Percentiles rank a stretch among this genome's conserved stretches.
Conservation (phyloP, 768 basidiomycete species). For the Suillus subaureus region DNA sequence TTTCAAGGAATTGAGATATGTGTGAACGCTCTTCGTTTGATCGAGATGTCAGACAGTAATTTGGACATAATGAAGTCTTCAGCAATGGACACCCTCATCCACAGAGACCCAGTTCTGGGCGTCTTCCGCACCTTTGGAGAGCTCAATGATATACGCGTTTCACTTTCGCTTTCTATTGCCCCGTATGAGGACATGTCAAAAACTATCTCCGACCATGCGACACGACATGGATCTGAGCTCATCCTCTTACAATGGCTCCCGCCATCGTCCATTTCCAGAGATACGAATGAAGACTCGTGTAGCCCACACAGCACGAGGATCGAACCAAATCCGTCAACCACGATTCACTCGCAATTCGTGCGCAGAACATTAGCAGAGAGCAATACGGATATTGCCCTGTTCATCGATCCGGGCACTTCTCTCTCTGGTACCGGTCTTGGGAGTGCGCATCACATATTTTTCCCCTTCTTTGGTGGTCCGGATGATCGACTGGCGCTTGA, state of each 20-base stretch:
- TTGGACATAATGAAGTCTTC: conserved; percentile 84
- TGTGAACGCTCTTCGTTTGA: conserved; percentile 68
- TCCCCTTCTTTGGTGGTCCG: conserved; percentile 93
- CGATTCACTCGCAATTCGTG: conserved; percentile 80
- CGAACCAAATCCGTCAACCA: conserved; percentile 50
- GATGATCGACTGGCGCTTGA: conserved; percentile 90
- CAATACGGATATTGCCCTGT: conserved; percentile 79
- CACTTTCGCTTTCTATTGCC: conserved; percentile 74
- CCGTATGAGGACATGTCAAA: conserved; percentile 69
- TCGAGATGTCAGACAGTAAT: conserved; percentile 86
- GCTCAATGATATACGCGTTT: conserved; percentile 66
- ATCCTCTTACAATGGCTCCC: conserved; percentile 86
- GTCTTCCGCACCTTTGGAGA: conserved; percentile 79
- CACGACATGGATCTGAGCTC: conserved; percentile 63
- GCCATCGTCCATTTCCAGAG: conserved; percentile 34
- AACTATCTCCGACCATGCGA: conserved; percentile 62
- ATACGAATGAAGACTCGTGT: conserved; percentile 30
- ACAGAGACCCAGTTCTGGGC: conserved; percentile 69
- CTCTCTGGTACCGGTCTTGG: conserved; percentile 24
- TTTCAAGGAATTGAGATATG: not conserved
- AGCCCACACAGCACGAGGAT: conserved; percentile 15
- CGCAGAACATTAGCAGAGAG: conserved; percentile 77
- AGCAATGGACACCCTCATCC: conserved; percentile 67
- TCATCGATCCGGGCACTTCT: conserved; percentile 64
- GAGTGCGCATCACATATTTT: conserved; percentile 61